These are phyloP conservation scores for Nitzschia sp. DNA, from an alignment of 108 stramenopile genomes.

Conservation along the genomic window DNA sequence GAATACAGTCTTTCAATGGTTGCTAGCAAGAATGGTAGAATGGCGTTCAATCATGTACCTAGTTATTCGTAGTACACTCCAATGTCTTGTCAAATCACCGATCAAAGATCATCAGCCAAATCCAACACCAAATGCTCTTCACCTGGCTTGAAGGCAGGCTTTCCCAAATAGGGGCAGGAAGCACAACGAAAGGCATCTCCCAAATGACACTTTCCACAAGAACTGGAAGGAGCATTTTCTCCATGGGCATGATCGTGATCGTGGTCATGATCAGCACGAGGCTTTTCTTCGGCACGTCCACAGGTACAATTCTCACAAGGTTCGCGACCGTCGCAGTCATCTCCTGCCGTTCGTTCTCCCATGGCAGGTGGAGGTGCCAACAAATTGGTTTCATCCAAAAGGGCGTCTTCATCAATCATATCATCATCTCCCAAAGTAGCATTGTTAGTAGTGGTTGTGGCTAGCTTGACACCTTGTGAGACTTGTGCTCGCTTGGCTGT, in stretches of 20 bases:
- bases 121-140: constrained; percentile 93
- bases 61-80: too few species aligned
- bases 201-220: constrained; percentile 95
- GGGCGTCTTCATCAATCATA: constrained; percentile 72
- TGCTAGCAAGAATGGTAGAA: too few species aligned
- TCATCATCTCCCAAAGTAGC: constrained; percentile 46
- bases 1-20: too few species aligned
- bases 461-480: not conserved
- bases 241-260: constrained; percentile 1
- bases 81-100: too few species aligned
- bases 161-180: constrained; percentile 92
- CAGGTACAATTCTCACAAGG: constrained; percentile 98
- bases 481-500: constrained; percentile 39
- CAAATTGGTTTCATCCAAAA: constrained; percentile 42
- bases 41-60: too few species aligned
- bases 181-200: constrained; percentile 99
- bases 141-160: constrained; percentile 95
- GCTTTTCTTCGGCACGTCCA: constrained; percentile 80
- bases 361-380: constrained; percentile 22
- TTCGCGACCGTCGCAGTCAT: constrained; percentile 81
- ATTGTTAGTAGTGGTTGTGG: constrained; percentile 21
- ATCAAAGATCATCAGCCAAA: constrained; percentile 79
- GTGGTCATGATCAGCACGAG: not conserved
- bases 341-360: constrained; percentile 23
- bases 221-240: constrained; percentile 5